Base-by-base conservation (phyloP, 2,329 filamentous ascomycete species). In the Beauveria sp. region DNA sequence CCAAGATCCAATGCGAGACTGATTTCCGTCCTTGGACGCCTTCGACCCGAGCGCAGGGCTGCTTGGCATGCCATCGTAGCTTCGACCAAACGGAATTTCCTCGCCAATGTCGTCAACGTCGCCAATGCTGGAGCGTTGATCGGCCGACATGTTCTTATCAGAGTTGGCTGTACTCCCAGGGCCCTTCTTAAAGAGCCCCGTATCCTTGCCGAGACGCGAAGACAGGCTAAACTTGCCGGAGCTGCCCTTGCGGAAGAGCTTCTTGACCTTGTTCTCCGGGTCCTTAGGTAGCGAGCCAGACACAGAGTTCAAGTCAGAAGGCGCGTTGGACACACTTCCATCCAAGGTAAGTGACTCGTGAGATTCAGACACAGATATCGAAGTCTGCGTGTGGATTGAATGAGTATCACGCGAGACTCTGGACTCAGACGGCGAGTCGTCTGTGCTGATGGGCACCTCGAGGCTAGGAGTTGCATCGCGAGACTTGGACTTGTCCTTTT, bases 191-290 rank as follows among this genome's bases (percentile, higher is more conserved):
- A 84, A 84, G 28, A 83, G 72, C 10, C 75, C 71, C 30, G 79
- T 78, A 52, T 82, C 80, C 67, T 84, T 87, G 57, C 78, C 77
- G 22, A 82, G 68, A 62, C 82, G 72, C 54, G 83, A 84, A 14
- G 84, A 80, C 63, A 87, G 75, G 70, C 83, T 84, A 70, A 87
- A 87, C 73, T 87, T 87, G 71, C 83, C 80, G 7, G 84, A 85
- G 70, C 83, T 86, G 55, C 85, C 83, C 73, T 88, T 88, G 38
- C 85, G 82, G 61, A 88, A 81, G 54, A 88, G 76, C 70, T 86
- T 83, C 69, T 80, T 76, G 65, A 86, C 75, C 59, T 83, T 82
- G 64, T 84, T 83, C 58, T 85, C 82, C 64, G 79, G 74, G 61
- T 85, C 77, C 67, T 81, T 83, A 34, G 71, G 63, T 40, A 72